A percentile compares a stretch with the other conserved stretches of the same genome.
These are phyloP conservation scores for bread wheat (Triticum aestivum) DNA, from an alignment of 176 grass and related monocot species.

Conservation along the genomic window DNA sequence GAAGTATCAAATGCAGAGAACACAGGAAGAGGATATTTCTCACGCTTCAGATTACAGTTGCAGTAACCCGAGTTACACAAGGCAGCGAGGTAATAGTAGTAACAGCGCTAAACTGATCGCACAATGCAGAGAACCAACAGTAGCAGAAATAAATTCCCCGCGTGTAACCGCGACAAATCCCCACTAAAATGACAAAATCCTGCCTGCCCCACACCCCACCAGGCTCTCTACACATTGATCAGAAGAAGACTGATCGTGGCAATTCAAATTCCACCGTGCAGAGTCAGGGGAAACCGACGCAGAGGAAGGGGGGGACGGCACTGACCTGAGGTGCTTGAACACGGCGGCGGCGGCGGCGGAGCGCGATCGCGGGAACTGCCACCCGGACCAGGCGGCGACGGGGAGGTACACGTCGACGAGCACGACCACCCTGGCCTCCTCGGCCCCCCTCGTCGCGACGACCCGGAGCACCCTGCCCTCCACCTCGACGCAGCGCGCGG, in stretches of 20 bases:
- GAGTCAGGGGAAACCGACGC: neutral
- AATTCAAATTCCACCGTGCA: neutral
- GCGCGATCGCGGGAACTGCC: slow-evolving; percentile 70
- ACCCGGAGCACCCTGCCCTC: slow-evolving; percentile 55
- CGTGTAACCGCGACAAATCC: neutral
- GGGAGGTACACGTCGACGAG: slow-evolving; percentile 80
- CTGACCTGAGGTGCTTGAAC: slow-evolving; percentile 77
- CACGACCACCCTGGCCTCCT: slow-evolving; percentile 55
- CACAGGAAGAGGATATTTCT: neutral
- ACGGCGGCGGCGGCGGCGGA: slow-evolving; percentile 36
- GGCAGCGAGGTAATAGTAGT: neutral
- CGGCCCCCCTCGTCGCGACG: slow-evolving; percentile 1
- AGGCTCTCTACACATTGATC: neutral
- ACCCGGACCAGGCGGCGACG: slow-evolving; percentile 59
- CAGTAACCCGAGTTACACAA: neutral
- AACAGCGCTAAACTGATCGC: neutral
- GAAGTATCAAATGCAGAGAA: neutral
- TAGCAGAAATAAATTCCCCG: neutral
- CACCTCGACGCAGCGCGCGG: slow-evolving; percentile 40
- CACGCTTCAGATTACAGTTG: neutral
- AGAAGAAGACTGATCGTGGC: neutral
- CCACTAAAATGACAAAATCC: neutral
- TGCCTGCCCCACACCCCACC: neutral
- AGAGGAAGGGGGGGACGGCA: neutral
- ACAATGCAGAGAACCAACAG: neutral